Percentiles rank a stretch among this genome's conserved stretches.
These are phyloP conservation scores for Dictyostelium capitatum DNA, from an alignment of 78 protist species.

Conservation along the genomic window DNA sequence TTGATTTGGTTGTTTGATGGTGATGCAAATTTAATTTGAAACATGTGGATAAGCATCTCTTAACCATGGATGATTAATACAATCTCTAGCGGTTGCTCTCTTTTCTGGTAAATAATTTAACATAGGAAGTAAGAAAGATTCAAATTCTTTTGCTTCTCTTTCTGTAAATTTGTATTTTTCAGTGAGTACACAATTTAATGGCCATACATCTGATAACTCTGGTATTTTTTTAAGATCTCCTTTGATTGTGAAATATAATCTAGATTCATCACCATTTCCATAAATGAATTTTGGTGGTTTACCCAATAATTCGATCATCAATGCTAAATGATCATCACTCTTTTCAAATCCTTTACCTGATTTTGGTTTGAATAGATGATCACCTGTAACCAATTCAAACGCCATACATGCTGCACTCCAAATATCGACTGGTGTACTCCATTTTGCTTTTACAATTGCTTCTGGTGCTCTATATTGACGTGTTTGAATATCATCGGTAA, in stretches of 20 bases:
- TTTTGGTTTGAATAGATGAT: slow-evolving; percentile 95
- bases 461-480: slow-evolving; percentile 98
- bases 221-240: slow-evolving; percentile 92
- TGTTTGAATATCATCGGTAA: slow-evolving; percentile 98
- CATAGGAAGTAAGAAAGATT: slow-evolving; percentile 92
- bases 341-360: slow-evolving; percentile 79
- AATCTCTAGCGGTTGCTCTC: slow-evolving; percentile 91
- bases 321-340: slow-evolving; percentile 88
- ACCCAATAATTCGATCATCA: slow-evolving; percentile 90
- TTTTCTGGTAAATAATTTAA: slow-evolving; percentile 85
- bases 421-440: slow-evolving; percentile 88
- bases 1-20: neutral
- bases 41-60: slow-evolving; percentile 35
- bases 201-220: slow-evolving; percentile 86
- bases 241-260: slow-evolving; percentile 76
- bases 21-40: neutral
- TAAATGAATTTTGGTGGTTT: slow-evolving; percentile 73
- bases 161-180: slow-evolving; percentile 86
- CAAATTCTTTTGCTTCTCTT: slow-evolving; percentile 81
- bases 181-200: slow-evolving; percentile 81
- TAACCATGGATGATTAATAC: slow-evolving; percentile 82
- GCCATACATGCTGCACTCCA: slow-evolving; percentile 89
- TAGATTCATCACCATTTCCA: slow-evolving; percentile 43
- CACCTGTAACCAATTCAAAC: slow-evolving; percentile 98
- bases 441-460: slow-evolving; percentile 92